Percentiles rank a stretch among this genome's conserved stretches.
Evolutionary conservation across 2,329 filamentous ascomycete genomes (phyloP).

Genomic region (Phoma sp.): DNA sequence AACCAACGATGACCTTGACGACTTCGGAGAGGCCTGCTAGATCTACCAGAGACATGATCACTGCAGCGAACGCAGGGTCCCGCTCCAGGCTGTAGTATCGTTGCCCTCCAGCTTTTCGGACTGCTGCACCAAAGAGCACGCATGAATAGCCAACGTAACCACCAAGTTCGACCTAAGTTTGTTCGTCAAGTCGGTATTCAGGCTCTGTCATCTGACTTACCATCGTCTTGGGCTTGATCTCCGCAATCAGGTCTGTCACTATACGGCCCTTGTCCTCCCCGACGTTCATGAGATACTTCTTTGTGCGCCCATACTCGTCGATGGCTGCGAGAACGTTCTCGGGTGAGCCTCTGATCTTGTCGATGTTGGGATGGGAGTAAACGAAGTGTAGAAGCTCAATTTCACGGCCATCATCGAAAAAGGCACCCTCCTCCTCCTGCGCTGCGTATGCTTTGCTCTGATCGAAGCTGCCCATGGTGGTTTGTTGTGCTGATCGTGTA

Average conservation of each 20-base stretch:
- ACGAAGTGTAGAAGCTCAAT: constrained; percentile 75
- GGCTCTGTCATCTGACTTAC: constrained; percentile 40
- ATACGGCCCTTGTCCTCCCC: constrained; percentile 76
- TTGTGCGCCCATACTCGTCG: constrained; percentile 70
- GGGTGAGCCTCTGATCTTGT: constrained; percentile 69
- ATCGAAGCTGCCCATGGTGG: constrained; percentile 44
- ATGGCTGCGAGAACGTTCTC: constrained; percentile 70
- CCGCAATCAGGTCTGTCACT: constrained; percentile 70
- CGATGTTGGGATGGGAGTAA: constrained; percentile 66
- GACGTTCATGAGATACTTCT: constrained; percentile 81
- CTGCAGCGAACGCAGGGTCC: constrained; percentile 74
- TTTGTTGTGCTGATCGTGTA: constrained; percentile 17
- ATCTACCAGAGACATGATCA: constrained; percentile 72
- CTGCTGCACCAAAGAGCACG: constrained; percentile 73
- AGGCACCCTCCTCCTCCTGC: constrained; percentile 52
- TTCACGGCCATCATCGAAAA: constrained; percentile 73
- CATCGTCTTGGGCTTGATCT: constrained; percentile 71
- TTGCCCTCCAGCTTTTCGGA: constrained; percentile 68
- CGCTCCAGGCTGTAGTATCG: constrained; percentile 75
- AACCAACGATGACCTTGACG: constrained; percentile 73
- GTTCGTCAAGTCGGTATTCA: constrained; percentile 9
- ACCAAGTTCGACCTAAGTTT: constrained; percentile 70
- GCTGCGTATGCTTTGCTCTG: constrained; percentile 56
- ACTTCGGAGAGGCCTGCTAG: constrained; percentile 75
- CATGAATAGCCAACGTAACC: constrained; percentile 84